Conservation (phyloP, 805 yeast species). For the Yarrowia sp. region DNA sequence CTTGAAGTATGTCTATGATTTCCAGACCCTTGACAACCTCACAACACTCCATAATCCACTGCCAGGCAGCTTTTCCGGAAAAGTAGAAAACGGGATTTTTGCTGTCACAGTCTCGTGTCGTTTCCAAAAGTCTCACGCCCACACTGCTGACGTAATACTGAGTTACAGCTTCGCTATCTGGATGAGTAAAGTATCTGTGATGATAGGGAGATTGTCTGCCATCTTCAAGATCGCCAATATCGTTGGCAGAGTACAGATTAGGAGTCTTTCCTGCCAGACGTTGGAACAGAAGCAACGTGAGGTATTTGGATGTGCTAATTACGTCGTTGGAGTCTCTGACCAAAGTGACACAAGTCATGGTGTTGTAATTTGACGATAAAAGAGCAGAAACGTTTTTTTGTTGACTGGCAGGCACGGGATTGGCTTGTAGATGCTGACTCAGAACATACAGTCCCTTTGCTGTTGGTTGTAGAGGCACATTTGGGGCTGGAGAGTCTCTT, state of each 20-base stretch:
- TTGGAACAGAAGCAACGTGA: slow-evolving; percentile 62
- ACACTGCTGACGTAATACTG: slow-evolving; percentile 69
- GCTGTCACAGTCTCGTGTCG: slow-evolving; percentile 32
- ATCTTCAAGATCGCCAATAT: slow-evolving; percentile 45
- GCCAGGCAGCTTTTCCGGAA: slow-evolving; percentile 74
- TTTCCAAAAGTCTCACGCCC: slow-evolving; percentile 62
- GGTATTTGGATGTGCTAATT: slow-evolving; percentile 57
- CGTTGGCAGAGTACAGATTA: slow-evolving; percentile 63
- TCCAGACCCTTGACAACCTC: slow-evolving; percentile 49
- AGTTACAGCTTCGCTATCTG: slow-evolving; percentile 75
- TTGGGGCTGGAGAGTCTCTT: slow-evolving; percentile 44
- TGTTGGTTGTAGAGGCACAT: slow-evolving; percentile 68
- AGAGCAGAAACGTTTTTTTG: not conserved
- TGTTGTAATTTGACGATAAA: slow-evolving; percentile 45
- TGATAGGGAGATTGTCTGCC: slow-evolving; percentile 50
- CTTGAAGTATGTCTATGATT: slow-evolving; percentile 28
- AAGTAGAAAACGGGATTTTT: slow-evolving; percentile 48
- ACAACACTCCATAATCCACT: slow-evolving; percentile 90
- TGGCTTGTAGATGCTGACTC: slow-evolving; percentile 50
- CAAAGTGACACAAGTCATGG: slow-evolving; percentile 66
- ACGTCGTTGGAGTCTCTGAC: slow-evolving; percentile 63
- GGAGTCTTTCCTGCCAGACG: slow-evolving; percentile 63
- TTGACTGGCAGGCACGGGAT: not conserved
- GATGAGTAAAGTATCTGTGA: slow-evolving; percentile 78
- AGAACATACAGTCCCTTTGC: slow-evolving; percentile 82